phyloP scores from a whole-genome alignment of 768 basidiomycete genomes.

The Boletus patriciae region DNA sequence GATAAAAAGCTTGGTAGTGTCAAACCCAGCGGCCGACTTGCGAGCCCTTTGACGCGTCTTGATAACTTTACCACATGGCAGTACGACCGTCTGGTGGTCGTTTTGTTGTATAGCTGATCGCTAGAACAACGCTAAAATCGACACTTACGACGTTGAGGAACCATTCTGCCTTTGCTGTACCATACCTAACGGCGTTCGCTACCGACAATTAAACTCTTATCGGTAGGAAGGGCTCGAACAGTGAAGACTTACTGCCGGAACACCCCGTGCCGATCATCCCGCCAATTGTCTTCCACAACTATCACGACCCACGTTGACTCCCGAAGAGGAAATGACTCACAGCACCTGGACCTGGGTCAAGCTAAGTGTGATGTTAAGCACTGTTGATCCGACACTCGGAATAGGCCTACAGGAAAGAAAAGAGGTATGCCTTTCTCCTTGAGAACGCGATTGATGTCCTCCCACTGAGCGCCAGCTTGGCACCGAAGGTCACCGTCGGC shows the following conservation, averaged over 20 bases:
- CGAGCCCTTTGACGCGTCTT: slow-evolving; percentile 78
- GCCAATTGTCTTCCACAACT: slow-evolving; percentile 62
- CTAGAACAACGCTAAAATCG: neutral
- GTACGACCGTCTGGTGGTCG: slow-evolving; percentile 66
- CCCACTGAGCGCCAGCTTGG: slow-evolving; percentile 77
- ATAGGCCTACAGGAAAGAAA: slow-evolving; percentile 74
- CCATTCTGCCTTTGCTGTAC: slow-evolving; percentile 87
- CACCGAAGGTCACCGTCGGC: slow-evolving; percentile 72
- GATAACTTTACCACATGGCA: slow-evolving; percentile 82
- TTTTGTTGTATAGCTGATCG: neutral
- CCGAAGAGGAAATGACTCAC: slow-evolving; percentile 38
- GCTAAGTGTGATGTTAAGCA: slow-evolving; percentile 35
- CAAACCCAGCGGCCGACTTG: slow-evolving; percentile 87
- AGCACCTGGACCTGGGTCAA: slow-evolving; percentile 72
- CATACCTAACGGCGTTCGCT: slow-evolving; percentile 85
- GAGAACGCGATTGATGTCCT: slow-evolving; percentile 70
- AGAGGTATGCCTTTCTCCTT: slow-evolving; percentile 69
- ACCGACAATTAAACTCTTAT: neutral
- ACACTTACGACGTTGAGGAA: slow-evolving; percentile 71
- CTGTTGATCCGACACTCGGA: neutral
- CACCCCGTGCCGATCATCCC: slow-evolving; percentile 90
- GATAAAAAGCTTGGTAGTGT: slow-evolving; percentile 84
- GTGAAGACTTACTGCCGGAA: slow-evolving; percentile 74
- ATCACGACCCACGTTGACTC: slow-evolving; percentile 9
- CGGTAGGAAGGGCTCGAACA: neutral